Percentiles rank a stretch among this genome's conserved stretches.
Evolutionary conservation across 129 eudicot genomes (phyloP).

Genomic region (Logfia minima): DNA sequence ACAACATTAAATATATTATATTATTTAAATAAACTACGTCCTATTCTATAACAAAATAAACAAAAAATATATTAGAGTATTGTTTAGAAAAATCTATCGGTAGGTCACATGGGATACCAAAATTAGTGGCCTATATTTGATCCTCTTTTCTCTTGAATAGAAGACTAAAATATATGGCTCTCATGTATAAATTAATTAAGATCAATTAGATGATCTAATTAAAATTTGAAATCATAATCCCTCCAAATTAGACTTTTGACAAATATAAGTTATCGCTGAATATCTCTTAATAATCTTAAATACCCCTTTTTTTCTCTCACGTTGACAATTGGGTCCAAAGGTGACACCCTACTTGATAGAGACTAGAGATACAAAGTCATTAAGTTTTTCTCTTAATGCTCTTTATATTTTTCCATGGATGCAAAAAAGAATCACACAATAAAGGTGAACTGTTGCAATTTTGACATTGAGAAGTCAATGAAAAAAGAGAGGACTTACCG

Average conservation of each 20-base stretch:
- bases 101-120: not conserved
- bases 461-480: conserved; percentile 8
- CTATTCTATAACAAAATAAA: not conserved
- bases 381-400: conserved; percentile 5
- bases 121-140: not conserved
- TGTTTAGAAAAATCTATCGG: not conserved
- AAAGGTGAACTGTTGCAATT: not conserved
- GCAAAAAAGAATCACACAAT: not conserved
- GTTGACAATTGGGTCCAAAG: conserved; percentile 41
- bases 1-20: no score
- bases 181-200: no score
- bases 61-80: not conserved
- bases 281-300: conserved; percentile 1
- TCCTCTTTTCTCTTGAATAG: not conserved
- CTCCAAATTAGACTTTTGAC: conserved; percentile 32
- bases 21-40: not conserved
- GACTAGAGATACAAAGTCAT: conserved; percentile 18
- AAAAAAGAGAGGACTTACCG: not conserved
- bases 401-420: conserved; percentile 3
- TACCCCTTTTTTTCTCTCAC: conserved; percentile 23
- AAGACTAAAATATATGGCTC: not conserved
- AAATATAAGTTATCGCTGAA: not conserved
- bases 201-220: not conserved
- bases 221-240: conserved; percentile 16
- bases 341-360: conserved; percentile 29